Evolutionary conservation across 2,329 filamentous ascomycete species (phyloP).

Genomic region (Dothideomycetes sp.): DNA sequence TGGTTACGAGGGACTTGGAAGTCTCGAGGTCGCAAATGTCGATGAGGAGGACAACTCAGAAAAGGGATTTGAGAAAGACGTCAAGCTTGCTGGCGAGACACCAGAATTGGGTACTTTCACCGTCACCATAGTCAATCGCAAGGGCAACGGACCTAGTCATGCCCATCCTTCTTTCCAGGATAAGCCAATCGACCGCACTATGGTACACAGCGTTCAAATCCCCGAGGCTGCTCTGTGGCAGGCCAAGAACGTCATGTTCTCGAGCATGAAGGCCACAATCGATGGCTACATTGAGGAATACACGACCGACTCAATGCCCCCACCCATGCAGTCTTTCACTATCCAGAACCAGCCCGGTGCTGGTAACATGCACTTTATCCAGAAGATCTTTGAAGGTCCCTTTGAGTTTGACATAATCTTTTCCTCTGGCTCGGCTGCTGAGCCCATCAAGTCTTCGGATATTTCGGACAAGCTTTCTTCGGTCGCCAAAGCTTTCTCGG

Average conservation of each 20-base stretch:
- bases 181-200: slow-evolving; percentile 66
- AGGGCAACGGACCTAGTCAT: slow-evolving; percentile 47
- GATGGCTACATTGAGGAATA: slow-evolving; percentile 51
- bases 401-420: slow-evolving; percentile 93
- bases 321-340: slow-evolving; percentile 77
- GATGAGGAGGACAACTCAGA: slow-evolving; percentile 44
- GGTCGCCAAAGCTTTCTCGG: slow-evolving; percentile 58
- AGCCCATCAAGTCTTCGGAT: slow-evolving; percentile 38
- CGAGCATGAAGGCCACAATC: slow-evolving; percentile 54
- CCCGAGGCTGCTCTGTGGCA: slow-evolving; percentile 72
- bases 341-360: slow-evolving; percentile 57
- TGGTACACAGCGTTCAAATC: slow-evolving; percentile 62
- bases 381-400: slow-evolving; percentile 81
- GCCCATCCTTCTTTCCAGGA: slow-evolving; percentile 55
- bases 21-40: slow-evolving; percentile 51
- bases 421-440: slow-evolving; percentile 57
- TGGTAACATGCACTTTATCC: slow-evolving; percentile 79
- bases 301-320: slow-evolving; percentile 59
- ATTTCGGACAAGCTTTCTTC: slow-evolving; percentile 61
- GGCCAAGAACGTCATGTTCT: slow-evolving; percentile 59
- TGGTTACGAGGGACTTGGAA: slow-evolving; percentile 65
- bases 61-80: slow-evolving; percentile 49
- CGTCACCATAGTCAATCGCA: slow-evolving; percentile 61
- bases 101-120: slow-evolving; percentile 69
- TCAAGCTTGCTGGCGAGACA: slow-evolving; percentile 63